phyloP scores from a whole-genome alignment of 208 protist genomes.

The Balamuthia mandrillaris region DNA sequence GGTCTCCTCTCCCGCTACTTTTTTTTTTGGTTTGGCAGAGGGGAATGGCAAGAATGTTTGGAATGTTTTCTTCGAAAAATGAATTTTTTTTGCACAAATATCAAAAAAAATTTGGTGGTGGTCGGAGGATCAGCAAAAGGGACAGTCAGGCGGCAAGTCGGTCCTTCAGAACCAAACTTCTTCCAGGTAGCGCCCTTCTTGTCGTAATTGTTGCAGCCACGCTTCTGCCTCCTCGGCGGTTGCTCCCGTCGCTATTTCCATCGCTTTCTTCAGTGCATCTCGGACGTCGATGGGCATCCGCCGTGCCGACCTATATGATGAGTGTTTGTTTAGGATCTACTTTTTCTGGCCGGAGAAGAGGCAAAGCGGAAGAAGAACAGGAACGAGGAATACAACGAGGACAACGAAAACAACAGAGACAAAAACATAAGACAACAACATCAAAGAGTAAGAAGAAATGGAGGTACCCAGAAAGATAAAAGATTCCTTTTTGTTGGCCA shows the following conservation, averaged over 20 bases:
- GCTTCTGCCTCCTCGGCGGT: conserved; percentile 11
- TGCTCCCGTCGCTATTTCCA: background rate
- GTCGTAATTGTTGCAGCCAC: background rate
- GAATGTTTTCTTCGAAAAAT: too few relatives aligned
- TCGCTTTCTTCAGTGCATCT: conserved; percentile 29
- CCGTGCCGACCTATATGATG: conserved; percentile 36
- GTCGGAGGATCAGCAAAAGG: too few relatives aligned
- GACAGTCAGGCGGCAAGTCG: too few relatives aligned
- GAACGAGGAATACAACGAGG: background rate
- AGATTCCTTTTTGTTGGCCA: background rate
- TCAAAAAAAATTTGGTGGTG: too few relatives aligned
- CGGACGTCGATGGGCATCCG: conserved; percentile 58
- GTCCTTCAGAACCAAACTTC: conserved; percentile 4
- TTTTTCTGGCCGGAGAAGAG: background rate
- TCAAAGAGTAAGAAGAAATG: background rate
- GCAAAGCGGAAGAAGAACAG: background rate
- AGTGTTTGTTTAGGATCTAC: too few relatives aligned
- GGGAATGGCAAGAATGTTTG: too few relatives aligned
- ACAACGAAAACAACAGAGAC: conserved; percentile 33
- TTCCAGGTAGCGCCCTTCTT: background rate
- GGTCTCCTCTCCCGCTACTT: too few relatives aligned
- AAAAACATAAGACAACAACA: background rate
- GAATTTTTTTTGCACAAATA: too few relatives aligned
- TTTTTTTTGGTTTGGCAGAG: too few relatives aligned
- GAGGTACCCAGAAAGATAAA: conserved; percentile 22